These are phyloP conservation scores for Metschnikowia santaceciliae DNA, from an alignment of 805 yeast species.

Conservation along the genomic window DNA sequence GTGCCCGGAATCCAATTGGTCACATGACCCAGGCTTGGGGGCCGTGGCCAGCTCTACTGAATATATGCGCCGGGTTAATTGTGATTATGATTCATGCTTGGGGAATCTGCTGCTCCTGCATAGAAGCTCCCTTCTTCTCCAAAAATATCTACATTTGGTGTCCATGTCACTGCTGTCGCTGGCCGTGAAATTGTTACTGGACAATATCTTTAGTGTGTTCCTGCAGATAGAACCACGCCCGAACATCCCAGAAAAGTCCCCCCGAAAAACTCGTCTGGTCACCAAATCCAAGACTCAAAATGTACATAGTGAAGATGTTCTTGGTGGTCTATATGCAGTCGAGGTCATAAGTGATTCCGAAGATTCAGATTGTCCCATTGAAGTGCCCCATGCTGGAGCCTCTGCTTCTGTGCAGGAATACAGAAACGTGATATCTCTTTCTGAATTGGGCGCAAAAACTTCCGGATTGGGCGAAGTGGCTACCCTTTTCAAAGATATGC, in stretches of 20 bases:
- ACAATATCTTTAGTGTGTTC: background rate
- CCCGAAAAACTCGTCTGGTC: background rate
- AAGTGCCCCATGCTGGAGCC: background rate
- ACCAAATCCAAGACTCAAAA: background rate
- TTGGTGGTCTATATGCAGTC: conserved; percentile 2
- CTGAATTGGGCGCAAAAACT: conserved; percentile 12
- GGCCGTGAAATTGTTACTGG: background rate
- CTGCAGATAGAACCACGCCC: background rate
- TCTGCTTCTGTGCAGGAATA: background rate
- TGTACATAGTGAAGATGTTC: background rate
- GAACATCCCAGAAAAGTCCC: background rate
- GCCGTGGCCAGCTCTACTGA: conserved; percentile 22
- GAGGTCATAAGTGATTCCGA: conserved; percentile 26
- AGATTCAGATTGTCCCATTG: conserved; percentile 13
- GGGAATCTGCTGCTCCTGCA: conserved; percentile 20
- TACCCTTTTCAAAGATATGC: conserved; percentile 18
- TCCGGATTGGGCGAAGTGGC: conserved; percentile 20
- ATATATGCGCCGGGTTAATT: conserved; percentile 18
- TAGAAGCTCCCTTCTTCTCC: conserved; percentile 17
- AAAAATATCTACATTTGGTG: conserved; percentile 6
- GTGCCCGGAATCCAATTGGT: conserved; percentile 24
- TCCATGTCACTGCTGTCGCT: background rate
- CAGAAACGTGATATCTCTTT: conserved; percentile 8
- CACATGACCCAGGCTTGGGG: conserved; percentile 18
- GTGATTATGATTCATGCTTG: conserved; percentile 18